Conservation (phyloP, 257 asterid genomes). For the Cynanchum wilfordii region DNA sequence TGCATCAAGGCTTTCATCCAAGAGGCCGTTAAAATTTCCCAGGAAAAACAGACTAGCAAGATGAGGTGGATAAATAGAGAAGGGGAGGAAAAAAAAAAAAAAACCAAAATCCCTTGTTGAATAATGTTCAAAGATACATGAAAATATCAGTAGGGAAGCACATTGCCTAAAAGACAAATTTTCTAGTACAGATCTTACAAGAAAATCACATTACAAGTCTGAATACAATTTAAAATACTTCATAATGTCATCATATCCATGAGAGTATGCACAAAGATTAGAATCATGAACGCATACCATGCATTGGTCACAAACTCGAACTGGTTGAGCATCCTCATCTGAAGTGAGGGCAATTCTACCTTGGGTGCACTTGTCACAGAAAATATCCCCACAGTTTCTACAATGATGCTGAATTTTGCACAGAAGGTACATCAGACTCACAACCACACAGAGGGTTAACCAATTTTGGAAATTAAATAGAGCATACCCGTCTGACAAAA, state of each 20-base stretch:
- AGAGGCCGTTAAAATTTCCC: no score
- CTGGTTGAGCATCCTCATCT: conserved; percentile 82
- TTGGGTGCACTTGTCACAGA: conserved; percentile 96
- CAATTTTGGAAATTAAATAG: conserved; percentile 7
- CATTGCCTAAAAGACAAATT: neutral
- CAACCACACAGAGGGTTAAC: neutral
- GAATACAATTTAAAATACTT: neutral
- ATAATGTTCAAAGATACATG: neutral
- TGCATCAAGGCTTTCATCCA: no score
- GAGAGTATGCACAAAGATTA: neutral
- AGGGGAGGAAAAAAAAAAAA: neutral
- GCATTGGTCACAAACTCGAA: conserved; percentile 89
- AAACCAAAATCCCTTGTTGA: neutral
- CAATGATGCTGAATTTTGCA: conserved; percentile 71
- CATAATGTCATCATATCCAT: neutral
- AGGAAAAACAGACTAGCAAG: no score
- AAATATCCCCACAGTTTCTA: conserved; percentile 87
- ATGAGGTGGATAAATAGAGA: no score
- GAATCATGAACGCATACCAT: conserved; percentile 48
- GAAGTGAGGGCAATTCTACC: conserved; percentile 81
- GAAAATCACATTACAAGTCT: neutral
- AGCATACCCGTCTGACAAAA: conserved; percentile 68
- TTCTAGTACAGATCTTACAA: neutral
- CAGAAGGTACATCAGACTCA: conserved; percentile 14
- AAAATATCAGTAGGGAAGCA: neutral